These are phyloP conservation scores for Casuarina cunninghamiana DNA, from an alignment of 306 rosid genomes.

Conservation along the genomic window DNA sequence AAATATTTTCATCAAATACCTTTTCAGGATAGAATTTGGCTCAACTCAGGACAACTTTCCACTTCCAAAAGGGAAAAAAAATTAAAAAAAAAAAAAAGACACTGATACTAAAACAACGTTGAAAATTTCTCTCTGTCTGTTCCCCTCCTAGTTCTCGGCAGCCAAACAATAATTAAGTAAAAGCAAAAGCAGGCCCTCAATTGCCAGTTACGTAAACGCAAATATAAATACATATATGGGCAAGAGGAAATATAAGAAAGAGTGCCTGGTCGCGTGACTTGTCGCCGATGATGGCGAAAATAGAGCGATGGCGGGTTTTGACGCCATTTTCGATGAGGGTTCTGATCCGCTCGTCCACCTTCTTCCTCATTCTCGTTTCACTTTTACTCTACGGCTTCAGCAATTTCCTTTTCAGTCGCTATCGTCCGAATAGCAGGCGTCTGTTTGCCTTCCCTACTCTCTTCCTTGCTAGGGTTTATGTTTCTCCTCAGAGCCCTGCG, in stretches of 20 bases:
- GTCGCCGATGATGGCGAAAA: slow-evolving; percentile 89
- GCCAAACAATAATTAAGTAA: not conserved
- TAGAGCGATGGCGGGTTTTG: slow-evolving; percentile 73
- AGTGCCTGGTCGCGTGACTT: slow-evolving; percentile 89
- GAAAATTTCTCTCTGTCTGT: not conserved
- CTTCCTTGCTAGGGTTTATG: not conserved
- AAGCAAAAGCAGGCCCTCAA: not conserved
- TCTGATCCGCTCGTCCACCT: slow-evolving; percentile 89
- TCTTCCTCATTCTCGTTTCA: slow-evolving; percentile 68
- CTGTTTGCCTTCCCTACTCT: not conserved
- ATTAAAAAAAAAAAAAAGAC: not conserved
- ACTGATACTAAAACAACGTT: not conserved
- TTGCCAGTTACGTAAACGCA: not conserved
- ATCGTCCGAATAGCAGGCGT: too few species aligned
- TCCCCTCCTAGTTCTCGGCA: not conserved
- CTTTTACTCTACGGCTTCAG: not conserved
- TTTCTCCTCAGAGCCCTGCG: too few species aligned
- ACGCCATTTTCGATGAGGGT: slow-evolving; percentile 94
- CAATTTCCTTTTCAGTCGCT: not conserved
- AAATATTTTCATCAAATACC: not conserved
- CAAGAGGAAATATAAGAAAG: not conserved
- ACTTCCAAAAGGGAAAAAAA: not conserved
- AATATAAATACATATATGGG: too few species aligned
- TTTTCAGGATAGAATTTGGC: not conserved
- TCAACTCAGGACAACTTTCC: not conserved